Conservation (phyloP, 176 grass and related monocot species). For the Avena eriantha region DNA sequence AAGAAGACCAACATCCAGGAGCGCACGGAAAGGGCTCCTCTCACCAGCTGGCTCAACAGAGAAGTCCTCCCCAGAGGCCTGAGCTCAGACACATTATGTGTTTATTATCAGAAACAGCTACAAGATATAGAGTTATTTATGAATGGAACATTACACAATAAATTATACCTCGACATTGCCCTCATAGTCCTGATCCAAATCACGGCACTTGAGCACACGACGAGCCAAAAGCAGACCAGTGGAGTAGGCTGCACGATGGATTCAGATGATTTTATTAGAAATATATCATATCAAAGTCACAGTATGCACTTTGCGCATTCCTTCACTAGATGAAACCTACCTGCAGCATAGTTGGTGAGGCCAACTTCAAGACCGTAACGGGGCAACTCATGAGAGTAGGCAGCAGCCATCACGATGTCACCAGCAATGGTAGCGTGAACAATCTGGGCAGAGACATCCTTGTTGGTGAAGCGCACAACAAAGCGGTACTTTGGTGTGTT, state of each 20-base stretch:
- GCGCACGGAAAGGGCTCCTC: conserved; percentile 72
- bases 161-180: conserved; percentile 63
- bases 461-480: conserved; percentile 77
- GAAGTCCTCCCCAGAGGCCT: conserved; percentile 73
- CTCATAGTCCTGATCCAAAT: conserved; percentile 66
- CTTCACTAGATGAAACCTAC: conserved; percentile 3
- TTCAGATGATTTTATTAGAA: too few relatives aligned
- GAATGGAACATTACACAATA: not conserved
- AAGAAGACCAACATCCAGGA: conserved; percentile 77
- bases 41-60: conserved; percentile 58
- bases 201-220: conserved; percentile 58
- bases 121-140: not conserved
- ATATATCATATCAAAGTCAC: not conserved
- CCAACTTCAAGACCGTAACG: conserved; percentile 72
- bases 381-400: conserved; percentile 72
- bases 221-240: conserved; percentile 79
- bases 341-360: conserved; percentile 75
- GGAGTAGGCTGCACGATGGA: conserved; percentile 54
- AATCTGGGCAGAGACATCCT: conserved; percentile 65
- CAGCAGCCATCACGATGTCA: conserved; percentile 62
- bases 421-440: conserved; percentile 66
- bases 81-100: not conserved
- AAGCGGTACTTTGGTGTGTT: conserved; percentile 70
- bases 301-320: not conserved
- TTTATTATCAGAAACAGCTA: not conserved